Evolutionary conservation across 2,329 filamentous ascomycete species (phyloP).

Genomic region (Pestalotiopsis sp.): DNA sequence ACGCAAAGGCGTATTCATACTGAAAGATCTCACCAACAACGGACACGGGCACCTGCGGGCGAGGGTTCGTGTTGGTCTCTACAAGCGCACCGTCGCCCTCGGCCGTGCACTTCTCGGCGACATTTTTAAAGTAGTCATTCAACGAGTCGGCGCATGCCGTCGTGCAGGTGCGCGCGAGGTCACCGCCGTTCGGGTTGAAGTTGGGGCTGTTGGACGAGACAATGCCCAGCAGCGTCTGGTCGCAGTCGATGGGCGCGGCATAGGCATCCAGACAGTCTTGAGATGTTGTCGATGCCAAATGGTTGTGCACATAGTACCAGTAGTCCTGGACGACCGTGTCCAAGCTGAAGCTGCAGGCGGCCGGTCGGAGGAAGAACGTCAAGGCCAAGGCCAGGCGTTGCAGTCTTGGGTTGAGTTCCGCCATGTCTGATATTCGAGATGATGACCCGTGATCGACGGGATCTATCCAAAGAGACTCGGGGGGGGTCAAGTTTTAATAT

Average conservation of each 20-base stretch:
- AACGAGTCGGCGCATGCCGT: conserved; percentile 26
- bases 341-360: conserved; percentile 33
- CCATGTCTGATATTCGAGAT: not conserved
- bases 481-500: not conserved
- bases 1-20: conserved; percentile 23
- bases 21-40: conserved; percentile 21
- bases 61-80: conserved; percentile 14
- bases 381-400: not conserved
- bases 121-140: conserved; percentile 11
- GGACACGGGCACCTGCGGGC: conserved; percentile 14
- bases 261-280: conserved; percentile 30
- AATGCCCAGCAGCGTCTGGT: conserved; percentile 26
- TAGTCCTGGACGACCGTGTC: conserved; percentile 26
- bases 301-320: conserved; percentile 30
- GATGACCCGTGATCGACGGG: not conserved
- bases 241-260: conserved; percentile 28
- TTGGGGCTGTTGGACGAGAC: conserved; percentile 28
- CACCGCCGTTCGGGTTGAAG: conserved; percentile 23
- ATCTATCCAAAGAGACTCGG: not conserved
- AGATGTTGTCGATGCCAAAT: conserved; percentile 29
- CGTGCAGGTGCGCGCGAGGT: conserved; percentile 27
- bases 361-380: not conserved
- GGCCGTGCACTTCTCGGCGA: not conserved
- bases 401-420: not conserved
- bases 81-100: conserved; percentile 13